phyloP scores from a whole-genome alignment of 2,329 filamentous ascomycete species.

The Chaetomium olivaceum region DNA sequence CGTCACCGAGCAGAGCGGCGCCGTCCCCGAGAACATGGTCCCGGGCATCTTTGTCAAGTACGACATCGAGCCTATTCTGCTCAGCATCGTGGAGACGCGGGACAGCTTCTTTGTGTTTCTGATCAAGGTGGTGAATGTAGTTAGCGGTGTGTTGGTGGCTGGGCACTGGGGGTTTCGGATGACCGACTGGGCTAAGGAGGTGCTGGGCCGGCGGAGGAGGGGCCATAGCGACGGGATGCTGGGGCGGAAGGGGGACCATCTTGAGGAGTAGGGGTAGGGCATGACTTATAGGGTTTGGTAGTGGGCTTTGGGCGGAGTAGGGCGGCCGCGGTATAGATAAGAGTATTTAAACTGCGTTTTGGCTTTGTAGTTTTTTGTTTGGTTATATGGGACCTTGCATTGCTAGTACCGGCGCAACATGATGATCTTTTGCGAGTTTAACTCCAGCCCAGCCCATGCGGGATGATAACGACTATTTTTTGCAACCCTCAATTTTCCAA shows the following conservation, averaged over 20 bases:
- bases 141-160: constrained; percentile 87
- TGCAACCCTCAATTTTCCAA: neutral
- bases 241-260: constrained; percentile 45
- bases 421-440: neutral
- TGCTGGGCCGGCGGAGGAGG: constrained; percentile 52
- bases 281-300: neutral
- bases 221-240: constrained; percentile 52
- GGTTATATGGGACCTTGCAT: constrained; percentile 4
- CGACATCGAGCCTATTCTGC: constrained; percentile 92
- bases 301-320: neutral
- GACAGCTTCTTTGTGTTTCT: constrained; percentile 72
- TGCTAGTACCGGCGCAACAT: neutral
- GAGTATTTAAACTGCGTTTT: constrained; percentile 1
- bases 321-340: neutral
- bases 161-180: constrained; percentile 92
- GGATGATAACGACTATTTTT: neutral
- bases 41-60: constrained; percentile 98
- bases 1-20: constrained; percentile 81
- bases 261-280: constrained; percentile 11
- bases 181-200: constrained; percentile 68
- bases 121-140: constrained; percentile 84
- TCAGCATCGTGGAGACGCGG: constrained; percentile 81
- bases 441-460: neutral
- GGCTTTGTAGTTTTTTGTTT: neutral
- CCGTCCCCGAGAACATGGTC: constrained; percentile 67